Conservation (phyloP, 2,329 filamentous ascomycete genomes). For the Thelonectria discophora region DNA sequence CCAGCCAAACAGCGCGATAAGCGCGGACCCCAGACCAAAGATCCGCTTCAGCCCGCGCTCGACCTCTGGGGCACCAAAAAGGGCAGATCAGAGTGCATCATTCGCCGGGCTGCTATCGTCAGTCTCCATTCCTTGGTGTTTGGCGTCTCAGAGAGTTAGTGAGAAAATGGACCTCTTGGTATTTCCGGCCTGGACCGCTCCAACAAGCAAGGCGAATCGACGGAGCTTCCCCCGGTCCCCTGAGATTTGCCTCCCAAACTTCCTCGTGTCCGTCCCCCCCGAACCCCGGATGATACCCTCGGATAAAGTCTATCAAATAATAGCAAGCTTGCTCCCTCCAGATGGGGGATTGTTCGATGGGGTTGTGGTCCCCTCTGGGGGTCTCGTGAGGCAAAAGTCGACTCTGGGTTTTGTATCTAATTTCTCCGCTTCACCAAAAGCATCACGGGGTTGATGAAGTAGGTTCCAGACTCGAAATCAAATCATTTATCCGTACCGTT, state of each 20-base stretch:
- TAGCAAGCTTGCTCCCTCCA: background rate
- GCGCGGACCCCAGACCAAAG: slow-evolving; percentile 42
- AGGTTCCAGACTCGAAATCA: slow-evolving; percentile 30
- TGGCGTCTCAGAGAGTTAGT: too few species aligned
- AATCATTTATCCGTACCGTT: too few species aligned
- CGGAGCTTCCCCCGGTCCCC: slow-evolving; percentile 14
- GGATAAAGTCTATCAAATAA: slow-evolving; percentile 23
- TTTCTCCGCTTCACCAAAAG: slow-evolving; percentile 18
- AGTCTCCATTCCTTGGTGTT: slow-evolving; percentile 6
- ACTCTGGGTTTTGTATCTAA: slow-evolving; percentile 5
- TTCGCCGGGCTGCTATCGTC: slow-evolving; percentile 33
- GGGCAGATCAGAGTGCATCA: slow-evolving; percentile 25
- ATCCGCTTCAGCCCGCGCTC: slow-evolving; percentile 28
- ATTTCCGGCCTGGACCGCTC: slow-evolving; percentile 33
- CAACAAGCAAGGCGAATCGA: slow-evolving; percentile 19
- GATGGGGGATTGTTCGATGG: slow-evolving; percentile 28
- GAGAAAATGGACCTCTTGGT: too few species aligned
- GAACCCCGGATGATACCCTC: slow-evolving; percentile 36
- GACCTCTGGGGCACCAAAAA: slow-evolving; percentile 24
- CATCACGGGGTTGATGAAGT: slow-evolving; percentile 14
- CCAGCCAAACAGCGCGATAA: slow-evolving; percentile 41
- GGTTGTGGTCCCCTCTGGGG: slow-evolving; percentile 3
- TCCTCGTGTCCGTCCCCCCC: slow-evolving; percentile 33
- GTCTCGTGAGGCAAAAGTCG: slow-evolving; percentile 8
- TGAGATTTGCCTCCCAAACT: slow-evolving; percentile 34